phyloP scores from a whole-genome alignment of 2,329 filamentous ascomycete species.

The Leptographium galeiforme region DNA sequence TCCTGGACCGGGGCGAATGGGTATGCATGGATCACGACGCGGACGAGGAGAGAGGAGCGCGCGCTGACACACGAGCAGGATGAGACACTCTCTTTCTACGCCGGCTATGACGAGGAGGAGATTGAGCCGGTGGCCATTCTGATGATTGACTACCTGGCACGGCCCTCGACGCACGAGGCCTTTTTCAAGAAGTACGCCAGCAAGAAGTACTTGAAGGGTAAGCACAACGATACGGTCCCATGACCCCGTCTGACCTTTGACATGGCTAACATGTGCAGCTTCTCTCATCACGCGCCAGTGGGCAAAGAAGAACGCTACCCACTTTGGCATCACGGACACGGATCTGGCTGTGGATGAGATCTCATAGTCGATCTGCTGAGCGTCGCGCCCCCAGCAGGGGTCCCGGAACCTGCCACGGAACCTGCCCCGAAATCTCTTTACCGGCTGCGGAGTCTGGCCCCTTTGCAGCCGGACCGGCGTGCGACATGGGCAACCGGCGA shows the following conservation, averaged over 20 bases:
- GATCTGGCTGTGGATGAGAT: conserved; percentile 37
- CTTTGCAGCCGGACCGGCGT: neutral
- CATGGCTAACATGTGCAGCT: conserved; percentile 34
- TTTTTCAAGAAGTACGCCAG: conserved; percentile 99
- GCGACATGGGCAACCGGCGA: neutral
- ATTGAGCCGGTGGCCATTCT: conserved; percentile 83
- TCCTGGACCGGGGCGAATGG: conserved; percentile 85
- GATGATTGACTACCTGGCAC: conserved; percentile 92
- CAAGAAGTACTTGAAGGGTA: conserved; percentile 99
- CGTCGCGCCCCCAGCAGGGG: neutral
- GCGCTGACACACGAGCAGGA: conserved; percentile 6
- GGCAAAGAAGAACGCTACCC: conserved; percentile 66
- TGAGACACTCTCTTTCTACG: conserved; percentile 77
- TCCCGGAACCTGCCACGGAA: neutral
- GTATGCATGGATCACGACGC: conserved; percentile 31
- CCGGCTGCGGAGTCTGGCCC: neutral
- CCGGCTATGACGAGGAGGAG: conserved; percentile 85
- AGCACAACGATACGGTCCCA: conserved; percentile 15
- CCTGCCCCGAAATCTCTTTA: too few relatives aligned
- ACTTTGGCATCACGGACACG: conserved; percentile 40
- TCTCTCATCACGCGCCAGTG: conserved; percentile 85
- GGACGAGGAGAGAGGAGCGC: conserved; percentile 4
- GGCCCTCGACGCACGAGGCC: conserved; percentile 83
- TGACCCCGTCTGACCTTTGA: too few relatives aligned
- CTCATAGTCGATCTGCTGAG: conserved; percentile 9